Evolutionary conservation across 1,284 basidiomycete species (phyloP).

Genomic region (Apiotrichum gracile): DNA sequence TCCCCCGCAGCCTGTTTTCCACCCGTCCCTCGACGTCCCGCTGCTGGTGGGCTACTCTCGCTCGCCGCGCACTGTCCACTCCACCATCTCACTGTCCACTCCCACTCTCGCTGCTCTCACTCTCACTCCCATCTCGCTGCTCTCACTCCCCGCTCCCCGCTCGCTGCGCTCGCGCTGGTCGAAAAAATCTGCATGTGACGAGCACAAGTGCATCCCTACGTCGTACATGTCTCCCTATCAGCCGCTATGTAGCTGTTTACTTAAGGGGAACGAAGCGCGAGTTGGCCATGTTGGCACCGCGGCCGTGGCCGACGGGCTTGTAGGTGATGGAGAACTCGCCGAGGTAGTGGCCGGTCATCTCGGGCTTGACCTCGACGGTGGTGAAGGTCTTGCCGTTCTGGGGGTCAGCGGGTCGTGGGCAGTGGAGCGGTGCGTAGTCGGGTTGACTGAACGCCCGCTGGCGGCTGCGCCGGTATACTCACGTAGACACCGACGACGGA

Average conservation of each 20-base stretch:
- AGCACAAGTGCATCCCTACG: slow-evolving; percentile 23
- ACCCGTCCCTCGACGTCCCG: too few species aligned
- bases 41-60: too few species aligned
- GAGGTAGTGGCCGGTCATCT: slow-evolving; percentile 99
- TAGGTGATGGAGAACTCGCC: slow-evolving; percentile 88
- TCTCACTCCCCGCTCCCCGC: too few species aligned
- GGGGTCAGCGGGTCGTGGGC: neutral
- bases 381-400: slow-evolving; percentile 72
- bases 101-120: neutral
- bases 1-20: too few species aligned
- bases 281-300: slow-evolving; percentile 68
- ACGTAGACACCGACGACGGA: slow-evolving; percentile 90
- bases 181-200: slow-evolving; percentile 5
- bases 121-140: neutral
- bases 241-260: slow-evolving; percentile 41
- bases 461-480: slow-evolving; percentile 16
- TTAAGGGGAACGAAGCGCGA: slow-evolving; percentile 60
- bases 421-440: neutral
- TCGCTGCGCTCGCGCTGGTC: too few species aligned
- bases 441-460: too few species aligned
- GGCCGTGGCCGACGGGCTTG: slow-evolving; percentile 99
- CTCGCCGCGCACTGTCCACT: too few species aligned
- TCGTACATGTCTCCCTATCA: slow-evolving; percentile 22
- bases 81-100: too few species aligned
- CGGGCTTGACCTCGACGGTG: slow-evolving; percentile 98